A percentile compares a stretch with the other conserved stretches of the same genome.
phyloP scores from a whole-genome alignment of 176 grass and related monocot genomes.

The Secale cereale region DNA sequence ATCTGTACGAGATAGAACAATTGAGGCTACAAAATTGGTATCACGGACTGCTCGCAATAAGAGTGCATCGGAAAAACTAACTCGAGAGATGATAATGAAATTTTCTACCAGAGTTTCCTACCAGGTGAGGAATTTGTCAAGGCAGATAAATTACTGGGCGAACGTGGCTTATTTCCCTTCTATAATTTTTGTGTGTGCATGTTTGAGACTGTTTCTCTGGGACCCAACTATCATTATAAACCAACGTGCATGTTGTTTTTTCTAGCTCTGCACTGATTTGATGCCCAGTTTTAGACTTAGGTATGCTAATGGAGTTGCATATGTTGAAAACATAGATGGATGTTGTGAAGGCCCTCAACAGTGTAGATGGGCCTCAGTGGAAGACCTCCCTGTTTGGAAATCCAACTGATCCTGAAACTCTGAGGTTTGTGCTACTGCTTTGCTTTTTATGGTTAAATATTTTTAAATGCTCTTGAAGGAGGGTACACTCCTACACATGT shows the following conservation, averaged over 20 bases:
- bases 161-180: slow-evolving; percentile 10
- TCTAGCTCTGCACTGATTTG: not conserved
- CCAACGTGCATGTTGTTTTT: not conserved
- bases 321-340: slow-evolving; percentile 63
- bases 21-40: slow-evolving; percentile 68
- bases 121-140: slow-evolving; percentile 53
- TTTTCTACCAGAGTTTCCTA: slow-evolving; percentile 82
- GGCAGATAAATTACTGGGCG: not conserved
- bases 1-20: slow-evolving; percentile 65
- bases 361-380: slow-evolving; percentile 92
- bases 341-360: slow-evolving; percentile 89
- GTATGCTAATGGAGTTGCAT: slow-evolving; percentile 17
- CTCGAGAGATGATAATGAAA: slow-evolving; percentile 81
- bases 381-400: slow-evolving; percentile 94
- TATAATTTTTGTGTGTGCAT: slow-evolving; percentile 2
- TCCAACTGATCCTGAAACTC: slow-evolving; percentile 89
- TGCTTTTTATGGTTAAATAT: slow-evolving; percentile 10
- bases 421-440: slow-evolving; percentile 56
- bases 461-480: slow-evolving; percentile 13
- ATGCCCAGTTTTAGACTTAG: not conserved
- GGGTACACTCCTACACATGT: not conserved
- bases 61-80: slow-evolving; percentile 76
- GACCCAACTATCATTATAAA: slow-evolving; percentile 4
- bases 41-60: slow-evolving; percentile 68
- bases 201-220: not conserved